Evolutionary conservation across 345 rosid species (phyloP), one percentile per base, ranked within the genome.

Genomic region (Euphorbia peplus): DNA sequence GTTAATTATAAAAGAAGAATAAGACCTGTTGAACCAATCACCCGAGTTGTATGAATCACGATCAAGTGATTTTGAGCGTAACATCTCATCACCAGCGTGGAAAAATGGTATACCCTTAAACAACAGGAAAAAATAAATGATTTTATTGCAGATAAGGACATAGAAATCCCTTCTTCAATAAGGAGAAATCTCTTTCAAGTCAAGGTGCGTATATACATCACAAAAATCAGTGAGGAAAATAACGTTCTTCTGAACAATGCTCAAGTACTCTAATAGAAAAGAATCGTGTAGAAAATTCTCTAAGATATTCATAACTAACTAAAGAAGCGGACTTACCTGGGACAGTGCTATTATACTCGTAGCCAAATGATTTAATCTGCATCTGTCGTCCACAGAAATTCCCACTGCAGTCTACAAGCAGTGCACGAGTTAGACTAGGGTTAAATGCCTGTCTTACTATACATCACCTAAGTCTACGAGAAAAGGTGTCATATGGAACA

Each of bases 21-120:
- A 58, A 62, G 62, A 90, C 98, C 96, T 93, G 73, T 93, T 93
- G 78, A 93, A 89, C 97, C 97, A 93, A 77, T 93, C 98, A 69
- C 97, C 98, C 21, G 98, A 93, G 70, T 93, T 86, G 88, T 93
- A 91, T 18, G 98, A 93, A 84, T 93, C 98, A 39, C 96, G 95
- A 74, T 93, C 98, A 76, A 93, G 89, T 60, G 95, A 93, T 80
- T 93, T 91, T 50, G 98, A 93, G 78, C 98, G 92, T 65, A 93
- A 80, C 81, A 91, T 81, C 84, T 93, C 98, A 68, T 93, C 98
- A 67, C 98, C 96, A 44, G 88, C 78, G 67, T 93, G 98, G 76
- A 93, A 93, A 76, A 93, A 93, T 18, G 98, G 98, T 61, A 93
- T 84, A 72, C 97, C 98, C 97, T 90, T 52, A 8, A 47, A 68